These are phyloP conservation scores for Gyrodon lividus DNA, from an alignment of 768 basidiomycete species.

Conservation along the genomic window DNA sequence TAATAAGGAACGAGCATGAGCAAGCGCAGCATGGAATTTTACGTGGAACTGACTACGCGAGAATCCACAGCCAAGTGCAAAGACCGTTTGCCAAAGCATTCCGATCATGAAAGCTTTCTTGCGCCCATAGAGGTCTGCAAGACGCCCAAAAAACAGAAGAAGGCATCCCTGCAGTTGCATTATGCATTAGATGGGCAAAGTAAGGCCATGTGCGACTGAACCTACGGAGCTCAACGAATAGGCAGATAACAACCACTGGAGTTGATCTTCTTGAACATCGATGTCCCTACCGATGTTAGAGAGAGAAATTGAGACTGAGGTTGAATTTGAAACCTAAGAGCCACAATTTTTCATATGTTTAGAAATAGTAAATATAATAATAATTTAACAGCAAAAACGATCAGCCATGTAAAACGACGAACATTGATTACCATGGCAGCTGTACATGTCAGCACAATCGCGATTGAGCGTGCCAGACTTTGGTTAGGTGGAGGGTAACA, in stretches of 20 bases:
- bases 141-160: conserved; percentile 71
- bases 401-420: conserved; percentile 11
- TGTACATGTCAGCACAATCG: conserved; percentile 39
- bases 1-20: conserved; percentile 19
- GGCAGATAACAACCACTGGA: conserved; percentile 70
- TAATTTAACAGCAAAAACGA: too few relatives aligned
- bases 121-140: conserved; percentile 79
- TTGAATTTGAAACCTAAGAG: conserved; percentile 34
- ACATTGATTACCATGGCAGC: conserved; percentile 39
- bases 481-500: conserved; percentile 6
- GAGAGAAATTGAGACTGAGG: conserved; percentile 50
- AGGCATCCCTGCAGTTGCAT: conserved; percentile 62
- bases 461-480: conserved; percentile 27
- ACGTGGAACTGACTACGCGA: conserved; percentile 41
- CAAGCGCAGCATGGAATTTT: background rate
- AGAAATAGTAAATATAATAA: too few relatives aligned
- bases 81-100: conserved; percentile 48
- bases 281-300: conserved; percentile 53
- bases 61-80: conserved; percentile 67
- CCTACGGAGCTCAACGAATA: conserved; percentile 67
- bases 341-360: too few relatives aligned
- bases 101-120: conserved; percentile 68
- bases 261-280: conserved; percentile 44
- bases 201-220: conserved; percentile 9
- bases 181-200: too few relatives aligned